Percentiles rank a stretch among this genome's conserved stretches.
These are phyloP conservation scores for Magnolia officinalis DNA, from an alignment of 164 flowering plant genomes.

Conservation along the genomic window DNA sequence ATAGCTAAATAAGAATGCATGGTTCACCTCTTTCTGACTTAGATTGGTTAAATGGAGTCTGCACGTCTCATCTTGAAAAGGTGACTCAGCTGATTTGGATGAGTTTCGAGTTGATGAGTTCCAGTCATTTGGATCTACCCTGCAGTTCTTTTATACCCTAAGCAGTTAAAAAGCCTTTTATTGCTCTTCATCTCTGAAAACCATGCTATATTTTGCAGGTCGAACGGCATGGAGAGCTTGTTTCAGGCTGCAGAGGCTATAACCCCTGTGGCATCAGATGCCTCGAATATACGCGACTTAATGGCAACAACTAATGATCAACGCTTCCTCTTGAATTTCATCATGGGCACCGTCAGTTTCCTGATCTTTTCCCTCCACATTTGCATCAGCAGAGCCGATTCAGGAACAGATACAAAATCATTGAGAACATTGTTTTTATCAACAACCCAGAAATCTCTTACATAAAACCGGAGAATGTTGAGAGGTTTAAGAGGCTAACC, in stretches of 20 bases:
- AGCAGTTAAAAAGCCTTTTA: neutral
- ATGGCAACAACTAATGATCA: conserved; percentile 36
- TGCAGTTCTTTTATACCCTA: no score
- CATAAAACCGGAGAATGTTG: conserved; percentile 32
- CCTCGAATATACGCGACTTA: neutral
- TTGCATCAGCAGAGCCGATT: conserved; percentile 30
- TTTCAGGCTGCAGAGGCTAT: conserved; percentile 15
- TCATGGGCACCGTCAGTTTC: conserved; percentile 52
- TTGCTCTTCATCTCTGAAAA: neutral
- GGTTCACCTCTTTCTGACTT: no score
- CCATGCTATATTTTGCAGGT: neutral
- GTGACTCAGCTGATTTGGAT: no score
- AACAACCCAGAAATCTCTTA: conserved; percentile 34
- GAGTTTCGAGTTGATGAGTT: no score
- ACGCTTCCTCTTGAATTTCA: conserved; percentile 45
- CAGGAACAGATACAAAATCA: conserved; percentile 16
- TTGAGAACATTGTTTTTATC: conserved; percentile 41
- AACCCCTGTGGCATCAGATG: neutral
- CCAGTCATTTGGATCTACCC: no score
- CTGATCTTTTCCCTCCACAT: conserved; percentile 39
- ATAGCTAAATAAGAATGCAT: no score
- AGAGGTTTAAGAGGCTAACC: conserved; percentile 50
- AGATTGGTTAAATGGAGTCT: no score
- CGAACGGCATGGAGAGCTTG: conserved; percentile 14
- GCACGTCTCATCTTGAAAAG: no score